Base-by-base conservation (phyloP, 2,329 filamentous ascomycete species). In the Aureobasidium namibiae region DNA sequence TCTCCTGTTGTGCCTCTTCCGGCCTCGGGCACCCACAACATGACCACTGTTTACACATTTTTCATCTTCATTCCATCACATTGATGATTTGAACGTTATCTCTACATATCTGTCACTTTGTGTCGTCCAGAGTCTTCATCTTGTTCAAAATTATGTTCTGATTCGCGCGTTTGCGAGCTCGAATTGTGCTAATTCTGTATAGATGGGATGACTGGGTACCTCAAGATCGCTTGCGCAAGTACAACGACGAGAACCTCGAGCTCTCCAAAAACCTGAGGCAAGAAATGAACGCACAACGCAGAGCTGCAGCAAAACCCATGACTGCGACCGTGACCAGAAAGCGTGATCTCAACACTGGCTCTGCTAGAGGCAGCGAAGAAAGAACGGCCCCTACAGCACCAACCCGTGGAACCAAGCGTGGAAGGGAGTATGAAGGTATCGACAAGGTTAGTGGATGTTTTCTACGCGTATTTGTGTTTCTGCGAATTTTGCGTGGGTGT, bases 151-250 rank as follows among this genome's bases (percentile, higher is more conserved):
- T 33, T 16, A 46, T 57, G 23, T 36, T 48, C 23, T 24, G 38
- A 60, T 50, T 13, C 23, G 38, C 29, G 23, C 26, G 9, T 14
- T 18, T 56, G 41, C 61, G 36, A 10, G n/a, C 41, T 53, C 60
- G 58, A 64, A 60, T 39, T 59, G 34, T 38, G 54, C 54, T 58
- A 41, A 58, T 29, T 29, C 63, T 34, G 33, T 33, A 8, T 69
- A 89, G 86, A 63, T 99, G 94, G 94, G 94, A 99, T 76, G 94
- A 99, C 76, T 97, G 92, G 92, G 94, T 97, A 45, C 84, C 89
- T 23, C 86, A 91, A 74, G 92, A 97, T 72, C 89, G 94, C 65
- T 87, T 99, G 62, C 87, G 92, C 70, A 96, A 96, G 76, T 88
- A 92, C 72, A 96, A 87, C 54, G 90, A 95, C 60, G 94, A 97